phyloP scores from a whole-genome alignment of 306 rosid genomes.

The Myrica gale region DNA sequence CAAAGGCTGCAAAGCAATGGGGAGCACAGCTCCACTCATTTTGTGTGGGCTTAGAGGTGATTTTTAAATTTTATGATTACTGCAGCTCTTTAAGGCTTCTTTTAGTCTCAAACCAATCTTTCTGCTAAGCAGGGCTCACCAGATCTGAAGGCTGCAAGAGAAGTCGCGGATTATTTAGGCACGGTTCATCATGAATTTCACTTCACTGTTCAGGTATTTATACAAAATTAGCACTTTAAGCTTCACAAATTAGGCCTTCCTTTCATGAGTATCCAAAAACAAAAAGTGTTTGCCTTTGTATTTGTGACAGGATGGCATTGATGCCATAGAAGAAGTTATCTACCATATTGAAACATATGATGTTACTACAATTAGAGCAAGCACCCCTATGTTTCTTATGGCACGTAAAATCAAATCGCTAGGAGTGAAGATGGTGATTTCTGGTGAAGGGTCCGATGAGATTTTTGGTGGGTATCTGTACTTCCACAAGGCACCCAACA shows the following conservation, averaged over 20 bases:
- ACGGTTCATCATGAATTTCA: conserved; percentile 89
- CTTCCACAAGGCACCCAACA: conserved; percentile 99
- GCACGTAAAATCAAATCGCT: conserved; percentile 86
- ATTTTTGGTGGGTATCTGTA: conserved; percentile 91
- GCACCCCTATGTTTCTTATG: conserved; percentile 98
- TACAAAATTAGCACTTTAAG: neutral
- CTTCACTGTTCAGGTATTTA: conserved; percentile 79
- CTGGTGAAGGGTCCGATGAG: conserved; percentile 98
- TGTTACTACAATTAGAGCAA: conserved; percentile 92
- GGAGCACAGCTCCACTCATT: conserved; percentile 89
- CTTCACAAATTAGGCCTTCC: neutral
- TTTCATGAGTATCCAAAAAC: neutral
- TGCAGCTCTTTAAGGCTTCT: neutral
- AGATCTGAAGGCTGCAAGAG: conserved; percentile 91
- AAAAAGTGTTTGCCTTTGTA: conserved; percentile 7
- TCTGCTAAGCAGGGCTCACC: conserved; percentile 79
- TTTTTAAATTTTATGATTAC: neutral
- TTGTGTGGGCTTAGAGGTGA: conserved; percentile 91
- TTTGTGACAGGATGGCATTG: conserved; percentile 76
- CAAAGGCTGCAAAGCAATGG: conserved; percentile 90
- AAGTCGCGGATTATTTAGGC: conserved; percentile 88
- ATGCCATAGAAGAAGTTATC: conserved; percentile 94
- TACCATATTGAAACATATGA: conserved; percentile 92
- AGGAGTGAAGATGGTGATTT: conserved; percentile 93
- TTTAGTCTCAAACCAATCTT: conserved; percentile 8